phyloP scores from a whole-genome alignment of 495 filamentous ascomycete genomes.

The Oidiodendron maius region DNA sequence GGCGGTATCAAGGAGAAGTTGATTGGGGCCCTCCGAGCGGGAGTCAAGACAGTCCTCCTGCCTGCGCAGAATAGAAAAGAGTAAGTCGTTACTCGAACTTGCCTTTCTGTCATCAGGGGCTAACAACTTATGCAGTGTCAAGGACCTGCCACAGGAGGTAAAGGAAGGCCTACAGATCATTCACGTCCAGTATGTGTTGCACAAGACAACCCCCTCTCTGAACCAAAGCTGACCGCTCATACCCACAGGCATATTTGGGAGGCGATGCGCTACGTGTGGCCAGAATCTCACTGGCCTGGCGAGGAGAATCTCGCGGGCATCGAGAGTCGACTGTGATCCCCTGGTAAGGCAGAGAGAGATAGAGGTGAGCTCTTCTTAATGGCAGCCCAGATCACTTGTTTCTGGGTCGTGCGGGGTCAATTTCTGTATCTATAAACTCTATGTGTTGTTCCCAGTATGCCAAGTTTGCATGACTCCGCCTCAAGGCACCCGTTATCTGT shows the following conservation, averaged over 20 bases:
- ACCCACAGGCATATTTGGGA: slow-evolving; percentile 78
- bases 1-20: slow-evolving; percentile 99
- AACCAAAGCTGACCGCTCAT: slow-evolving; percentile 8
- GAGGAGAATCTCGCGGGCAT: slow-evolving; percentile 56
- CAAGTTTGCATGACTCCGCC: too few species aligned
- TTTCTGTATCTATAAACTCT: too few species aligned
- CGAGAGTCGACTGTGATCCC: slow-evolving; percentile 57
- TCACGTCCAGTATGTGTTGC: slow-evolving; percentile 64
- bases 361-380: too few species aligned
- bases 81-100: slow-evolving; percentile 9
- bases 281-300: slow-evolving; percentile 71
- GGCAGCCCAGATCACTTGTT: too few species aligned
- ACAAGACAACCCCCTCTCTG: too few species aligned
- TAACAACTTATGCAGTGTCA: slow-evolving; percentile 36
- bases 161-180: slow-evolving; percentile 82
- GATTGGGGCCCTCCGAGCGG: slow-evolving; percentile 87
- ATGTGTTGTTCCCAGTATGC: too few species aligned
- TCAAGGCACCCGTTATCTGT: slow-evolving; percentile 1
- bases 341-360: too few species aligned
- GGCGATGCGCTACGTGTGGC: slow-evolving; percentile 78
- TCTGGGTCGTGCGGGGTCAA: too few species aligned
- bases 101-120: neutral
- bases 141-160: slow-evolving; percentile 88
- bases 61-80: slow-evolving; percentile 90
- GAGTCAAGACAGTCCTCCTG: slow-evolving; percentile 89